Evolutionary conservation across 192 early-diverging fungal genomes (phyloP).

Genomic region (Podila clonocystis): DNA sequence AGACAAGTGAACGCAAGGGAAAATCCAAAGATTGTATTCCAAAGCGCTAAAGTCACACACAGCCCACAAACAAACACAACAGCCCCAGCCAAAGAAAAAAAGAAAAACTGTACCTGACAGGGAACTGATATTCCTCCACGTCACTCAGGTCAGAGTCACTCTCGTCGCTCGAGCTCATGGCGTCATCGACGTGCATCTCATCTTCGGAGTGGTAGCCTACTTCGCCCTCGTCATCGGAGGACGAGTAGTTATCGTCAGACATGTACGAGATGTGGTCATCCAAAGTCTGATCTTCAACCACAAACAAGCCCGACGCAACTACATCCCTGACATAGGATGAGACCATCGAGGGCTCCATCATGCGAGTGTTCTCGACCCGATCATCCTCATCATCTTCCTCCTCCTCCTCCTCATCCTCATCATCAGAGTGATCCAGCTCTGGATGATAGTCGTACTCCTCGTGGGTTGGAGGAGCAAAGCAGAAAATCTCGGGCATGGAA

Average conservation of each 20-base stretch:
- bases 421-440: slow-evolving; percentile 48
- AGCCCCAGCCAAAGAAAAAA: not conserved
- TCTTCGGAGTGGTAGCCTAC: slow-evolving; percentile 32
- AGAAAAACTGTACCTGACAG: slow-evolving; percentile 31
- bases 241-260: slow-evolving; percentile 47
- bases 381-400: slow-evolving; percentile 2
- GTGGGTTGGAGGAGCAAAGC: slow-evolving; percentile 50
- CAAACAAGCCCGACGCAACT: slow-evolving; percentile 23
- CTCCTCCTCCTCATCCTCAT: slow-evolving; percentile 47
- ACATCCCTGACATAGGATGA: slow-evolving; percentile 1
- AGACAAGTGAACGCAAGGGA: too few relatives aligned
- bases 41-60: slow-evolving; percentile 1
- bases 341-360: slow-evolving; percentile 3
- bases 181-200: slow-evolving; percentile 44
- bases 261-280: slow-evolving; percentile 21
- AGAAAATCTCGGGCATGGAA: slow-evolving; percentile 42
- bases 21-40: not conserved
- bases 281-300: slow-evolving; percentile 24
- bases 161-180: slow-evolving; percentile 50
- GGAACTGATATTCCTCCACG: slow-evolving; percentile 42
- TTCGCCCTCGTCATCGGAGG: slow-evolving; percentile 49
- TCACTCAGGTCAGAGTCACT: slow-evolving; percentile 50
- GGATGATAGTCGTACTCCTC: slow-evolving; percentile 50
- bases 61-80: not conserved
- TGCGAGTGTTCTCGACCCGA: not conserved